Conservation (phyloP, 208 protist species). For the Trypanosoma mega region DNA sequence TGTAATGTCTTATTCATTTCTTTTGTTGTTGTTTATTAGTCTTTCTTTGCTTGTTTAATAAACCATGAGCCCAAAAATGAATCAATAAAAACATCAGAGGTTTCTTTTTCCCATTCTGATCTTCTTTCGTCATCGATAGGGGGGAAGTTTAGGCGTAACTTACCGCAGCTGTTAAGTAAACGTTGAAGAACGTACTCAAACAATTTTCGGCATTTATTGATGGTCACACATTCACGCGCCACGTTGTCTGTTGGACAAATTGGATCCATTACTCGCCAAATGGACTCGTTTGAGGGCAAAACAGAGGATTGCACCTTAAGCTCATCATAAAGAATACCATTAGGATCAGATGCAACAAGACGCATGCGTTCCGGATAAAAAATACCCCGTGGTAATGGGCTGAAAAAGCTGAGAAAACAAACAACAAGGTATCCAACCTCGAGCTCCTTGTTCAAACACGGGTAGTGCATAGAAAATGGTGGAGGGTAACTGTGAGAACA, state of each 20-base stretch:
- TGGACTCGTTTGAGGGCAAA: not conserved
- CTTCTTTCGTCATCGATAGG: no score
- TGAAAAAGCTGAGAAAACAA: slow-evolving; percentile 32
- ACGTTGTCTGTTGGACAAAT: not conserved
- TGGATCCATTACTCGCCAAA: slow-evolving; percentile 16
- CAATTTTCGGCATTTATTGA: slow-evolving; percentile 17
- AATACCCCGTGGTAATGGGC: slow-evolving; percentile 18
- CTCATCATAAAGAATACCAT: slow-evolving; percentile 14
- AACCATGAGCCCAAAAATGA: not conserved
- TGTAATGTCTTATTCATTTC: not conserved
- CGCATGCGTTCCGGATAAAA: slow-evolving; percentile 22
- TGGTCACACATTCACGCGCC: slow-evolving; percentile 11
- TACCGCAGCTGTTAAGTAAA: slow-evolving; percentile 14
- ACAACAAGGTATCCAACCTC: slow-evolving; percentile 20
- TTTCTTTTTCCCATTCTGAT: no score
- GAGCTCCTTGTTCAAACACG: slow-evolving; percentile 6
- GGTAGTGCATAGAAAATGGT: slow-evolving; percentile 9
- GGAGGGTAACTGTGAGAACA: slow-evolving; percentile 6
- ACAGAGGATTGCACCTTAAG: not conserved
- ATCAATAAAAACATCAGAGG: slow-evolving; percentile 7
- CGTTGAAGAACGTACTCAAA: slow-evolving; percentile 21
- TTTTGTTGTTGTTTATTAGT: no score
- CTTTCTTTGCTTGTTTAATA: no score
- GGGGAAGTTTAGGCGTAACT: not conserved
- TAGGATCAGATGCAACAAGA: slow-evolving; percentile 15